phyloP scores from a whole-genome alignment of 179 eudicot genomes.

The Silene coronaria region DNA sequence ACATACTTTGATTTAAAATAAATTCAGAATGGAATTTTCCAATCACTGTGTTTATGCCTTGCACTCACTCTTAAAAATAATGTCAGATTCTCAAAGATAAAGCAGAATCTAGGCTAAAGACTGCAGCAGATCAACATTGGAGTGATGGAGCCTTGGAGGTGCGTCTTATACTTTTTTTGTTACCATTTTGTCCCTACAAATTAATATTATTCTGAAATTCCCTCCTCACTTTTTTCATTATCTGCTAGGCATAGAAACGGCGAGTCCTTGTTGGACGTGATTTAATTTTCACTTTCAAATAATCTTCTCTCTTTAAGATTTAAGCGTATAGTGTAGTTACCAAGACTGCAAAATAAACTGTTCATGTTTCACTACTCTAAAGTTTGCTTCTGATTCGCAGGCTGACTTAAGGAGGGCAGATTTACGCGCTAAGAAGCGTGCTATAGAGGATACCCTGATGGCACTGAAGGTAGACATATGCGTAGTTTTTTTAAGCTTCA shows the following conservation, averaged over 20 bases:
- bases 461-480: slow-evolving; percentile 67
- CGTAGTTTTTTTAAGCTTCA: not conserved
- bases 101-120: slow-evolving; percentile 79
- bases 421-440: slow-evolving; percentile 76
- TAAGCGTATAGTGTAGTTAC: not conserved
- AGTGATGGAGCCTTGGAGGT: slow-evolving; percentile 99
- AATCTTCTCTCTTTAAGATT: not conserved
- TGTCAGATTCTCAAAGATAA: slow-evolving; percentile 62
- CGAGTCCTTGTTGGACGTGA: not conserved
- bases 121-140: slow-evolving; percentile 89
- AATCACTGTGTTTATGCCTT: not conserved
- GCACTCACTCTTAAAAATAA: slow-evolving; percentile 15
- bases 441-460: slow-evolving; percentile 87
- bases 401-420: slow-evolving; percentile 96
- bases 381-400: slow-evolving; percentile 33
- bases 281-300: not conserved
- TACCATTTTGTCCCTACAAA: not conserved
- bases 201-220: not conserved
- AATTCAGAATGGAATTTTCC: not conserved
- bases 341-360: not conserved
- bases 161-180: slow-evolving; percentile 22
- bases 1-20: slow-evolving; percentile 21
- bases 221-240: slow-evolving; percentile 1
- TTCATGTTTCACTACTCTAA: not conserved
- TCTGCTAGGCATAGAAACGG: too few relatives aligned